Evolutionary conservation across 1,284 basidiomycete genomes (phyloP).

Genomic region (Puccinia horiana): DNA sequence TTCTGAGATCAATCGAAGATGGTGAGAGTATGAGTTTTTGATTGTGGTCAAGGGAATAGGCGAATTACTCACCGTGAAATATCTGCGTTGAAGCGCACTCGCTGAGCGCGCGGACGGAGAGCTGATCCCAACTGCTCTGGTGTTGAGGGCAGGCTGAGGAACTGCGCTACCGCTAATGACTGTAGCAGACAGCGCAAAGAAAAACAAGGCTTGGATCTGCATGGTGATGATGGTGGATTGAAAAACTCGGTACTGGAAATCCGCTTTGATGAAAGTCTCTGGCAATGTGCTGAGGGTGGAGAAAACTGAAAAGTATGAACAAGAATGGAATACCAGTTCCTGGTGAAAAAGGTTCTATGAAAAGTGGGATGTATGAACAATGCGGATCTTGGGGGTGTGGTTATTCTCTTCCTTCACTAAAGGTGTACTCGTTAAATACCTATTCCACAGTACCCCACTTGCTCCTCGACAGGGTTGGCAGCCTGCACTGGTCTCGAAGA

Average conservation of each 20-base stretch:
- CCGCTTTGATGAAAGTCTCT: no score
- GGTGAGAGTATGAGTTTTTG: neutral
- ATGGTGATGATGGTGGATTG: neutral
- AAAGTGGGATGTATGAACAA: neutral
- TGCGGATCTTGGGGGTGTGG: neutral
- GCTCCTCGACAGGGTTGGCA: neutral
- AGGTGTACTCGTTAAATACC: neutral
- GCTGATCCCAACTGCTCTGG: neutral
- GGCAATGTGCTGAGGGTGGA: neutral
- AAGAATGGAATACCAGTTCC: slow-evolving; percentile 1
- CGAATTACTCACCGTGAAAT: neutral
- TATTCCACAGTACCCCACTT: neutral
- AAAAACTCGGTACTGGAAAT: neutral
- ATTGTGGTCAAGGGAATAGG: no score
- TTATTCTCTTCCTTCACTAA: no score
- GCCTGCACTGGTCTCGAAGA: neutral
- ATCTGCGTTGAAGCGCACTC: neutral
- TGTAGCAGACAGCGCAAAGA: neutral
- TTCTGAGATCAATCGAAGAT: neutral
- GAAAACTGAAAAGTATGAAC: neutral
- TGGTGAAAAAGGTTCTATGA: neutral
- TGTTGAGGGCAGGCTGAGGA: neutral
- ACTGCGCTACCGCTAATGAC: neutral
- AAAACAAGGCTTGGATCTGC: slow-evolving; percentile 12
- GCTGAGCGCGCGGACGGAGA: neutral